Evolutionary conservation across 495 filamentous ascomycete species (phyloP), one percentile per base, ranked within the genome.

Genomic region (Astrothelium subdiscretum): DNA sequence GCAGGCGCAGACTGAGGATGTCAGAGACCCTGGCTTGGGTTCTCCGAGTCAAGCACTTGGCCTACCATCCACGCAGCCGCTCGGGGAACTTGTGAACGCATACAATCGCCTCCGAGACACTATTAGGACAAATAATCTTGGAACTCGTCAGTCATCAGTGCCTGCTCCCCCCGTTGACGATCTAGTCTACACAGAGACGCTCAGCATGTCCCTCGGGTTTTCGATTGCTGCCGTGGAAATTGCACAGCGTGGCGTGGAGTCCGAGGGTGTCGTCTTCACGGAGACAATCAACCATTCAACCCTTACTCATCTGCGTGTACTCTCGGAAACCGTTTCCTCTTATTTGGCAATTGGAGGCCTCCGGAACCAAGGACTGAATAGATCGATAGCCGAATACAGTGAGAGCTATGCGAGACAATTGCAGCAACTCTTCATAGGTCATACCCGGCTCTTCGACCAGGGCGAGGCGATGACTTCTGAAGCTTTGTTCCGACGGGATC

Each of bases 151-250:
- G 63, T 71, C 69, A 5, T 69, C 75, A 12, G 69, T 73, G 1
- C 66, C 65, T 60, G 69, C 66, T 54, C 52, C 48, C 6, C 26
- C 54, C 6, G 43, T 67, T 2, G 78, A 83, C 42, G 80, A 83
- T 32, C 70, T 91, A 40, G 76, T 79, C 3, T 77, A 82, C 42
- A 86, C 83, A 10, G 87, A 92, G 66, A 83, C 83, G 0, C 70
- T 97, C 44, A 85, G 89, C 35, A 79, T 78, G 57, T 81, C 85
- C 44, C 84, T 97, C 20, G 94, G 91, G 0, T 90, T 81, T 73
- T 91, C 92, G n/a, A 92, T 99, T 58, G 84, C 92, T 1, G 85
- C 90, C 0, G 84, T 88, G 5, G 94, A 99, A 72, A 97, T 99
- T 62, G 84, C 90, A 51, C 92, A 96, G 69, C 87, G 94, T 59